Percentiles rank a stretch among this genome's conserved stretches.
phyloP scores from a whole-genome alignment of 495 filamentous ascomycete genomes.

The Penicillium cosmopolitanum region DNA sequence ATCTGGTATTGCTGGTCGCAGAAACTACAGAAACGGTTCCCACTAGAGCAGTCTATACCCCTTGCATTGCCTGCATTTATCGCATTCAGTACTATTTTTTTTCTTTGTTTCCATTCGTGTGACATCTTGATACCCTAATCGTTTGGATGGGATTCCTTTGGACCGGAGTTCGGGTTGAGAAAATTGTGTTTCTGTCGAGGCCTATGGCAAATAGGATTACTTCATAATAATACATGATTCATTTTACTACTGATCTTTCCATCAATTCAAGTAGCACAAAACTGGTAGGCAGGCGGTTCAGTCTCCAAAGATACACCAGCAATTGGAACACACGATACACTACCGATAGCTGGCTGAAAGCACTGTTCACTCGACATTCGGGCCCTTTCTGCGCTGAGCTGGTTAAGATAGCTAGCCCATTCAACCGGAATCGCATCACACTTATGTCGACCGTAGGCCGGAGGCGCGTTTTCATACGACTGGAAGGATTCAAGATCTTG shows the following conservation, averaged over 20 bases:
- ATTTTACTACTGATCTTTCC: background rate
- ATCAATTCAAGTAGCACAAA: background rate
- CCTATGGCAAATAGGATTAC: constrained; percentile 4
- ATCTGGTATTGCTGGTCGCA: constrained; percentile 31
- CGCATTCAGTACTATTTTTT: constrained; percentile 2
- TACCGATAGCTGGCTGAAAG: background rate
- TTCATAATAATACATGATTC: constrained; percentile 11
- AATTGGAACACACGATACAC: background rate
- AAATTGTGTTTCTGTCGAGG: constrained; percentile 16
- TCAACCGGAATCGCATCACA: background rate
- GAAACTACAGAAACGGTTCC: constrained; percentile 34
- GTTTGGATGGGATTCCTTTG: constrained; percentile 21
- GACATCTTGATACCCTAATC: constrained; percentile 34
- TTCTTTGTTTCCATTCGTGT: constrained; percentile 12
- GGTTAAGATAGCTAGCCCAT: background rate
- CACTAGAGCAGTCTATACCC: constrained; percentile 18
- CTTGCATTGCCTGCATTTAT: background rate
- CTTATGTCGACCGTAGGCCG: constrained; percentile 20
- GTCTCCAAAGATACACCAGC: background rate
- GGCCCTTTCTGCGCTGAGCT: background rate
- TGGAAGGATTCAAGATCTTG: constrained; percentile 13
- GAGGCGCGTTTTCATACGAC: constrained; percentile 14
- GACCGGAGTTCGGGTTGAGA: constrained; percentile 30
- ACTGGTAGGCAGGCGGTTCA: background rate
- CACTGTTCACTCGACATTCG: background rate